These are phyloP conservation scores for Sphaerulina vaccinii DNA, from an alignment of 2,329 filamentous ascomycete genomes.

Conservation along the genomic window DNA sequence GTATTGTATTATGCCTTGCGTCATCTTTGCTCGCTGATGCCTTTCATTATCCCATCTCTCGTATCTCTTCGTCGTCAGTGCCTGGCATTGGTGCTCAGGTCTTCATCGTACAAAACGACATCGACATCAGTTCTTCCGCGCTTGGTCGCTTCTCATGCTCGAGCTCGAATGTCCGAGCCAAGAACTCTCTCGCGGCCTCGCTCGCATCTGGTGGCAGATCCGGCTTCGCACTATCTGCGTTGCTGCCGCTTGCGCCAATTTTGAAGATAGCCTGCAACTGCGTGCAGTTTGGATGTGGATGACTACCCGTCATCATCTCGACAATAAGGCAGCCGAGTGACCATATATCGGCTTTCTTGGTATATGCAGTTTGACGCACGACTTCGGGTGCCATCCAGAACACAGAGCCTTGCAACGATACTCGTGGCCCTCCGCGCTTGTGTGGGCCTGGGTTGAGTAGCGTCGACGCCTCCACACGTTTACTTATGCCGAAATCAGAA, in stretches of 20 bases:
- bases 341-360: slow-evolving; percentile 98
- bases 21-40: neutral
- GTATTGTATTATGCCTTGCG: neutral
- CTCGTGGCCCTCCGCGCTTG: slow-evolving; percentile 59
- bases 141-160: slow-evolving; percentile 90
- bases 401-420: slow-evolving; percentile 90
- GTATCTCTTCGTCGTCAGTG: neutral
- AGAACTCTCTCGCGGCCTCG: slow-evolving; percentile 77
- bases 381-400: slow-evolving; percentile 99
- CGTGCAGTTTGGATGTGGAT: slow-evolving; percentile 95
- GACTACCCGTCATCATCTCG: slow-evolving; percentile 97
- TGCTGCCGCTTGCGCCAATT: slow-evolving; percentile 70
- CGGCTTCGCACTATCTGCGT: slow-evolving; percentile 64
- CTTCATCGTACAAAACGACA: slow-evolving; percentile 59
- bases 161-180: slow-evolving; percentile 89
- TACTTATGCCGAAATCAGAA: slow-evolving; percentile 97
- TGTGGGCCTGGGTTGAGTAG: slow-evolving; percentile 56
- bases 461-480: slow-evolving; percentile 91
- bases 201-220: slow-evolving; percentile 85
- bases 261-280: slow-evolving; percentile 99
- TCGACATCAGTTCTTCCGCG: slow-evolving; percentile 84
- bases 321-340: slow-evolving; percentile 94
- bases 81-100: slow-evolving; percentile 14
- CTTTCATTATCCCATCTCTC: neutral
- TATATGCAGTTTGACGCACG: slow-evolving; percentile 96